phyloP scores from a whole-genome alignment of 768 basidiomycete genomes.

The Coprinellus aureogranulatus region DNA sequence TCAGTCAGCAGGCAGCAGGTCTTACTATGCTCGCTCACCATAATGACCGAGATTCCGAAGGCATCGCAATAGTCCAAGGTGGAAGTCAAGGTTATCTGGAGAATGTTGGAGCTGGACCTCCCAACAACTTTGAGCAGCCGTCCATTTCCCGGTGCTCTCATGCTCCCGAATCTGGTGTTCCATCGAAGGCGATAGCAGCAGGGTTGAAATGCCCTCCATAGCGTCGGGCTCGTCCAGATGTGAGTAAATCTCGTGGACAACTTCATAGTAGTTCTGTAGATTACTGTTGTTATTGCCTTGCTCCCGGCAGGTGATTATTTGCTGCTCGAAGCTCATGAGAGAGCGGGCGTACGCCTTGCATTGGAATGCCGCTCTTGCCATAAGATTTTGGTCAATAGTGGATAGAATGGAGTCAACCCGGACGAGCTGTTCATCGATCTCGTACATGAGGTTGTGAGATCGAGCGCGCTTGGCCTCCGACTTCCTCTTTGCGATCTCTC shows the following conservation, averaged over 20 bases:
- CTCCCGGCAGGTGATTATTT: constrained; percentile 56
- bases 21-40: constrained; percentile 46
- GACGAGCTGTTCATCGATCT: constrained; percentile 59
- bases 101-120: constrained; percentile 89
- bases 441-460: constrained; percentile 28
- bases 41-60: constrained; percentile 95
- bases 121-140: constrained; percentile 99
- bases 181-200: constrained; percentile 83
- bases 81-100: constrained; percentile 85
- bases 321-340: constrained; percentile 91
- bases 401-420: constrained; percentile 79
- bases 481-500: constrained; percentile 54
- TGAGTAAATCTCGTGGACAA: constrained; percentile 93
- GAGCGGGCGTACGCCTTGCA: constrained; percentile 94
- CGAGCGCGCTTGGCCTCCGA: constrained; percentile 51
- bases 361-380: constrained; percentile 90
- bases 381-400: constrained; percentile 81
- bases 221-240: constrained; percentile 97
- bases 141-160: constrained; percentile 96
- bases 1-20: constrained; percentile 3
- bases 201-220: constrained; percentile 94
- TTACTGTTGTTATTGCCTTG: constrained; percentile 36
- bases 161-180: constrained; percentile 98
- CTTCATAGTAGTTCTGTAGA: constrained; percentile 76
- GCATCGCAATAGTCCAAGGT: constrained; percentile 87